Conservation (phyloP, 139 green algal genomes). For the Marvania coccoides region DNA sequence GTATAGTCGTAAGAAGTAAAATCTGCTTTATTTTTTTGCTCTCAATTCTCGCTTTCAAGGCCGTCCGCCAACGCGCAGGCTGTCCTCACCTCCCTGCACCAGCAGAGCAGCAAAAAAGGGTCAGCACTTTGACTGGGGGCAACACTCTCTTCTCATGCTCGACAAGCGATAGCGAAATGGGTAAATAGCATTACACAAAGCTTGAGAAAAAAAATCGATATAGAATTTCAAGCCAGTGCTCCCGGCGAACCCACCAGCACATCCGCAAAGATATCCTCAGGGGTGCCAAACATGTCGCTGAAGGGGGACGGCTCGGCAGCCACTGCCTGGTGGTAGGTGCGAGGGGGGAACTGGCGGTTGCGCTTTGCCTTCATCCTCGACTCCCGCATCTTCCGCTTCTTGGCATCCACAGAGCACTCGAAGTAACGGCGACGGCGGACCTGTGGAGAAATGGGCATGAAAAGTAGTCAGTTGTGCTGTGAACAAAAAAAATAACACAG, state of each 20-base stretch:
- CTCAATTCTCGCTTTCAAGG: no score
- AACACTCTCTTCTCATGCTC: no score
- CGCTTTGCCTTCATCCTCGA: constrained; percentile 22
- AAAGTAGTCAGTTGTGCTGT: not conserved
- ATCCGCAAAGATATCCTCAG: constrained; percentile 7
- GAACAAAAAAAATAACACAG: not conserved
- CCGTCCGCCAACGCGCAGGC: no score
- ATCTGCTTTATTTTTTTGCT: no score
- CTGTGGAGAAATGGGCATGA: not conserved
- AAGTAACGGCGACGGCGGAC: constrained; percentile 40
- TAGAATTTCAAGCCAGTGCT: no score
- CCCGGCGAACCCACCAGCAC: constrained; percentile 18
- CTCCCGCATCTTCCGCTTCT: constrained; percentile 43
- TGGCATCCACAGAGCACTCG: constrained; percentile 39
- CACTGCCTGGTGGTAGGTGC: constrained; percentile 13
- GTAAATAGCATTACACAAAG: no score
- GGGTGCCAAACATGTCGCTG: constrained; percentile 31
- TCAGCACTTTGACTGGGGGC: no score
- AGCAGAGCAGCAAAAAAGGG: no score
- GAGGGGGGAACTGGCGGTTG: constrained; percentile 1
- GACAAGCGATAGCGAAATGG: no score
- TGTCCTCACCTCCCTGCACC: no score
- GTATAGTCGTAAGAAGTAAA: no score
- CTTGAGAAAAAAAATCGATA: no score
- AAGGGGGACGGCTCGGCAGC: constrained; percentile 33